phyloP scores from a whole-genome alignment of 805 yeast genomes.

The Komagataella populi region DNA sequence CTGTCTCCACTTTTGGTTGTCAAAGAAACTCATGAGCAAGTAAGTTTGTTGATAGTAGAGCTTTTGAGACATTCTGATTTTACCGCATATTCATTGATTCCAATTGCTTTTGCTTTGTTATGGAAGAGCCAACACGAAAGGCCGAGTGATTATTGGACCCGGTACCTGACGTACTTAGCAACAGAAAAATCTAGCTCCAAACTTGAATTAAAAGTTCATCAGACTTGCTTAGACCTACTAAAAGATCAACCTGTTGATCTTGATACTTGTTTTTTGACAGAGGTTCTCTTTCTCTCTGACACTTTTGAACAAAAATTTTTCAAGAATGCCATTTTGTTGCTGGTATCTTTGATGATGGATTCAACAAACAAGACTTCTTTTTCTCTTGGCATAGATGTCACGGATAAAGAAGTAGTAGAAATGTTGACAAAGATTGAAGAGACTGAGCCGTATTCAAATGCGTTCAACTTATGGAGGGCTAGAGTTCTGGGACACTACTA shows the following conservation, averaged over 20 bases:
- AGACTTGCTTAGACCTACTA: background rate
- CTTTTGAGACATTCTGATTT: background rate
- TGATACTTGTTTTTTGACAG: background rate
- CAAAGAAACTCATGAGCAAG: background rate
- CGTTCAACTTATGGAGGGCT: constrained; percentile 18
- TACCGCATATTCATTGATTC: background rate
- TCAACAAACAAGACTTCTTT: background rate
- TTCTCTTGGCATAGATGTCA: background rate
- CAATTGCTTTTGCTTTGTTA: background rate
- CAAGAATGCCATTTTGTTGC: background rate
- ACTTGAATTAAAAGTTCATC: too few species aligned
- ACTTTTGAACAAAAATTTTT: background rate
- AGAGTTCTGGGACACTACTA: constrained; percentile 16
- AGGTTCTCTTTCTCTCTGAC: background rate
- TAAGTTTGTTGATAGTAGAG: background rate
- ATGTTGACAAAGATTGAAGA: background rate
- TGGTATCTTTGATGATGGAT: background rate
- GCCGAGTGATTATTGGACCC: background rate
- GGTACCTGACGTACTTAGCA: background rate
- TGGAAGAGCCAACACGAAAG: background rate
- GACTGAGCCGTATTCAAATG: background rate
- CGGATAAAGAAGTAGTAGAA: background rate
- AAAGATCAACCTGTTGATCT: background rate
- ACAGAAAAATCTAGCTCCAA: background rate
- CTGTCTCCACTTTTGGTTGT: background rate